These are phyloP conservation scores for Trypanosoma vivax DNA, from an alignment of 208 protist species.

Conservation along the genomic window DNA sequence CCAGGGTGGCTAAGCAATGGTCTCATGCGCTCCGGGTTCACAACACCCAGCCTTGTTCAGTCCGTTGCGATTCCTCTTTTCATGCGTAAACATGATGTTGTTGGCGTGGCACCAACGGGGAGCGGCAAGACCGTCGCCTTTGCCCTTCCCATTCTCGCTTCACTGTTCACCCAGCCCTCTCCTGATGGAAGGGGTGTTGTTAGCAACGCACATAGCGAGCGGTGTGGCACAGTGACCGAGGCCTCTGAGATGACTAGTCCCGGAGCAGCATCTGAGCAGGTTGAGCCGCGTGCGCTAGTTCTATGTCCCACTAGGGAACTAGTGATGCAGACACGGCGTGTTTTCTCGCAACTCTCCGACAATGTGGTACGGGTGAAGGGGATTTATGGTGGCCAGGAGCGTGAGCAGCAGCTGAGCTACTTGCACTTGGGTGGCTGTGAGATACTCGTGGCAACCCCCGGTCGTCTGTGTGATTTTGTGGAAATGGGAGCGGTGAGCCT, in stretches of 20 bases:
- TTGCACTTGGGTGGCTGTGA: slow-evolving; percentile 77
- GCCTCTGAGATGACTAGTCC: not conserved
- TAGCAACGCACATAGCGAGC: slow-evolving; percentile 12
- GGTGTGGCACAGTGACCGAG: not conserved
- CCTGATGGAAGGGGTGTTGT: not conserved
- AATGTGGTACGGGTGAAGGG: slow-evolving; percentile 70
- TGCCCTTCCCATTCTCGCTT: slow-evolving; percentile 84
- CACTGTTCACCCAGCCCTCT: slow-evolving; percentile 8
- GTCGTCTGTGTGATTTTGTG: slow-evolving; percentile 52
- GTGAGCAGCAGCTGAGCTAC: slow-evolving; percentile 74
- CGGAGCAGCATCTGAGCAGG: too few species aligned
- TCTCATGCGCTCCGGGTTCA: slow-evolving; percentile 33
- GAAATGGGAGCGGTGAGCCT: slow-evolving; percentile 51
- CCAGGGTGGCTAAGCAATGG: slow-evolving; percentile 36
- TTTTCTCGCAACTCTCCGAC: slow-evolving; percentile 54
- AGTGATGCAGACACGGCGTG: slow-evolving; percentile 92
- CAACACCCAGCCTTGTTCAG: slow-evolving; percentile 76
- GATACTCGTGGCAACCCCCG: slow-evolving; percentile 85
- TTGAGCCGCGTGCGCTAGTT: slow-evolving; percentile 87
- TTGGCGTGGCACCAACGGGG: slow-evolving; percentile 93
- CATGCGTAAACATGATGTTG: slow-evolving; percentile 83
- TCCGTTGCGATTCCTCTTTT: slow-evolving; percentile 70
- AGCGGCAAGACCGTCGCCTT: slow-evolving; percentile 96
- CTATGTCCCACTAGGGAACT: slow-evolving; percentile 96
- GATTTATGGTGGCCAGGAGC: slow-evolving; percentile 88